Evolutionary conservation across 2,329 filamentous ascomycete genomes (phyloP).

Genomic region (Didymella pinodella): DNA sequence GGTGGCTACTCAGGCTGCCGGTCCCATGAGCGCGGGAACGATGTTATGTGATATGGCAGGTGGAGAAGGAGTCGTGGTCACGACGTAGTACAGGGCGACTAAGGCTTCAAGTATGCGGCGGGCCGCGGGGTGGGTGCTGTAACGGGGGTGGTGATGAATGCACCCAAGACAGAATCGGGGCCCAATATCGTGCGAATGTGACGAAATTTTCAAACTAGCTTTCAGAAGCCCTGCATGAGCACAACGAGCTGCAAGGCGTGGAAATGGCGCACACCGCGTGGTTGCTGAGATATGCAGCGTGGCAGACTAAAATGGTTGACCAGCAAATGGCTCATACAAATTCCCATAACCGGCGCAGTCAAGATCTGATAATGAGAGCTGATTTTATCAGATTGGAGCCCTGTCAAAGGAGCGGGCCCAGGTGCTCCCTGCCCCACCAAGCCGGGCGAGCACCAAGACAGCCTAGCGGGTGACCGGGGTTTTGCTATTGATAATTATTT

Average conservation of each 20-base stretch:
- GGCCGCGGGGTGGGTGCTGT: conserved; percentile 30
- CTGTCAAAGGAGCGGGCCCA: conserved; percentile 5
- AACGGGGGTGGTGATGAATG: conserved; percentile 32
- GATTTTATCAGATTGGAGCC: background rate
- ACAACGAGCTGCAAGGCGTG: conserved; percentile 28
- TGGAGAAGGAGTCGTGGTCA: conserved; percentile 24
- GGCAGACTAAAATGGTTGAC: conserved; percentile 25
- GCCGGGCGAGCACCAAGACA: conserved; percentile 11
- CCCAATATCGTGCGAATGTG: conserved; percentile 31
- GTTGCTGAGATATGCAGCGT: conserved; percentile 22
- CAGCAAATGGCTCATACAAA: conserved; percentile 27
- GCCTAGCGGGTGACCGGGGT: conserved; percentile 15
- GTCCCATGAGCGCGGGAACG: conserved; percentile 27
- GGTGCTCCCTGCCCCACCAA: conserved; percentile 17
- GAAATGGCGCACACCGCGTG: conserved; percentile 28
- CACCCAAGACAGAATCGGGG: conserved; percentile 36
- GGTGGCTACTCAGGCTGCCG: conserved; percentile 31
- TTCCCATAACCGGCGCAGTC: conserved; percentile 26
- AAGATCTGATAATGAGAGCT: conserved; percentile 34
- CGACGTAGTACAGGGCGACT: conserved; percentile 33
- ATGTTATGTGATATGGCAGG: conserved; percentile 20
- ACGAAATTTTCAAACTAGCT: conserved; percentile 42
- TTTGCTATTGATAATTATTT: conserved; percentile 40
- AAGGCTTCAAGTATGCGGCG: conserved; percentile 28
- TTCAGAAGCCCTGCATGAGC: conserved; percentile 31